Base-by-base conservation (phyloP, 2,329 filamentous ascomycete genomes). In the Aureobasidium zeae region DNA sequence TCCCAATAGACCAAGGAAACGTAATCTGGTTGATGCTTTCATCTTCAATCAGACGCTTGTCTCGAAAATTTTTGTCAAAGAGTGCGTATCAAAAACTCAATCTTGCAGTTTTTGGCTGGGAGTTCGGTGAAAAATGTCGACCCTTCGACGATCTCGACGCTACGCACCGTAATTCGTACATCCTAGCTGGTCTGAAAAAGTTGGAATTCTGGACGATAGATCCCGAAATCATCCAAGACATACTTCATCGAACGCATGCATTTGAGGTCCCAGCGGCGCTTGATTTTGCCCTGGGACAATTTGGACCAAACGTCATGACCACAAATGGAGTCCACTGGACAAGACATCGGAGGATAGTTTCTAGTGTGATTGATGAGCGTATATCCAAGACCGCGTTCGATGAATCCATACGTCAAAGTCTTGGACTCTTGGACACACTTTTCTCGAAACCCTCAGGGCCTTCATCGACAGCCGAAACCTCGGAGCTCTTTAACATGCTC, bases 311-410 rank as follows among this genome's bases (percentile, higher is more conserved):
- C 46, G 46, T 59, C 1, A 31, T 57, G 15, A 53, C 52, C 4
- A 49, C 48, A 1, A 51, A 52, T 22, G 51, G 51, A 10, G 55
- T 57, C 9, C 26, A 44, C 8, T 61, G 58, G 58, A 49, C 51
- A 9, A 50, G 54, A 29, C 58, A 62, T 26, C 52, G 59, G 9
- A 59, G 54, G 46, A 48, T 61, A 3, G 49, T 59, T 5, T 54
- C 57, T 2, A 51, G 51, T 13, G 56, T 56, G 3, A 52, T 62
- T 37, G 59, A 59, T n/a, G 59, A 62, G 44, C 51, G 53, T 2
- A 56, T 61, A 21, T 60, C 57, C 2, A 56, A 52, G 37, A 49
- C 52, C 2, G 56, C 58, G 1, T 62, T 58, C 33, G 45, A 51
- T 12, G 57, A 61, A 37, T 55, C 54, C 21, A 16, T 13, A 2